Evolutionary conservation across 306 rosid species (phyloP).

Genomic region (Coriaria nepalensis): DNA sequence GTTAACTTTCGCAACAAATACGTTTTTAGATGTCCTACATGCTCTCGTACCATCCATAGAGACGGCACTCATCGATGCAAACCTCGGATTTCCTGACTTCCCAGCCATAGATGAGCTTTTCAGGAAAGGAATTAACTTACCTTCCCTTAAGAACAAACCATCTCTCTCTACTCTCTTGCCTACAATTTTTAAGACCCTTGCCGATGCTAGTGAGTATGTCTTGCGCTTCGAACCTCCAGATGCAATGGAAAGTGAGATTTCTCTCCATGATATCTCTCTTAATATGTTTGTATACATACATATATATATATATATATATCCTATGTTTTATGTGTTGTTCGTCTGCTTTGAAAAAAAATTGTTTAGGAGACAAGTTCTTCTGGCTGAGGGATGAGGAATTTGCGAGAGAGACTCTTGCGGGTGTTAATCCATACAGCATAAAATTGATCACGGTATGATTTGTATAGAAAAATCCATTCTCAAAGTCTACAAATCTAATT

Average conservation of each 20-base stretch:
- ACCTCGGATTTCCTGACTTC: slow-evolving; percentile 36
- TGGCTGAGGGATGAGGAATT: slow-evolving; percentile 84
- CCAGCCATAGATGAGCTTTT: slow-evolving; percentile 42
- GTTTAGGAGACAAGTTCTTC: slow-evolving; percentile 63
- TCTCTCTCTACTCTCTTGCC: slow-evolving; percentile 23
- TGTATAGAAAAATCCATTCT: no score
- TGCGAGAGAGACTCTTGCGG: slow-evolving; percentile 74
- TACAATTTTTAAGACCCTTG: slow-evolving; percentile 24
- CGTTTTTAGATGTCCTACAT: slow-evolving; percentile 27
- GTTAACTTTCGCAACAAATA: slow-evolving; percentile 21
- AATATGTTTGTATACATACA: not conserved
- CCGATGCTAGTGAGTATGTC: slow-evolving; percentile 13
- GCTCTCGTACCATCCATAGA: slow-evolving; percentile 32
- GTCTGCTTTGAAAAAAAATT: slow-evolving; percentile 1
- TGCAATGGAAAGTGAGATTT: slow-evolving; percentile 34
- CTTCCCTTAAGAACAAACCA: slow-evolving; percentile 13
- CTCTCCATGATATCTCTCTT: not conserved
- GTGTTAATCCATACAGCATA: slow-evolving; percentile 68
- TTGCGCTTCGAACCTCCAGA: slow-evolving; percentile 47
- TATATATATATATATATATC: no score
- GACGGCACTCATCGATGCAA: slow-evolving; percentile 7
- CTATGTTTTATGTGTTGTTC: not conserved
- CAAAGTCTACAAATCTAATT: no score
- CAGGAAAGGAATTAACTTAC: slow-evolving; percentile 38
- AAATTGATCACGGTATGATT: slow-evolving; percentile 51